Conservation (phyloP, 2,329 filamentous ascomycete genomes). For the Aspergillus thermomutatus region DNA sequence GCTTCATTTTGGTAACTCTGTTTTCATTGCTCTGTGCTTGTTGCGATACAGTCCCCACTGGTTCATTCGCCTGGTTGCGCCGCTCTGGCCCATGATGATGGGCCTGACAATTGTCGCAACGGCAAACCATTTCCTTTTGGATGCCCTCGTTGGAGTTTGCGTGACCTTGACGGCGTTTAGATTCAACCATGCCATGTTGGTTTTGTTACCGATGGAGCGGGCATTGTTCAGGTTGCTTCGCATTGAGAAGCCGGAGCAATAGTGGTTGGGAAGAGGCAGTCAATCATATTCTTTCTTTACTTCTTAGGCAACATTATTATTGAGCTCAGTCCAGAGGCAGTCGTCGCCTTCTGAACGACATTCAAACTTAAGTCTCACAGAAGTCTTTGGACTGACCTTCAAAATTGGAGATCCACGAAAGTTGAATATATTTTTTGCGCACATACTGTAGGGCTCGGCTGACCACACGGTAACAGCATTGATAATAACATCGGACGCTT, state of each 20-base stretch:
- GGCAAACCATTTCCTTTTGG: constrained; percentile 66
- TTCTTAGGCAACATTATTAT: background rate
- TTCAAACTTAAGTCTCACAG: background rate
- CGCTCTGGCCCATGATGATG: constrained; percentile 46
- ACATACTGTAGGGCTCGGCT: background rate
- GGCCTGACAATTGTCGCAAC: constrained; percentile 61
- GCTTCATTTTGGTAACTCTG: constrained; percentile 44
- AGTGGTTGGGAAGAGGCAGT: background rate
- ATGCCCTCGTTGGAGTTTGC: constrained; percentile 60
- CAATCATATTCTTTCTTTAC: background rate
- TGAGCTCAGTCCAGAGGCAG: background rate
- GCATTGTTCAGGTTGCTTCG: constrained; percentile 15
- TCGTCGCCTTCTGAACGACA: too few relatives aligned
- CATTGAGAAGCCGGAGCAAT: constrained; percentile 21
- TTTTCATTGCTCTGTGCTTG: constrained; percentile 27
- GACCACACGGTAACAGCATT: too few relatives aligned
- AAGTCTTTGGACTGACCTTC: background rate
- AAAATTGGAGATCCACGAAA: background rate
- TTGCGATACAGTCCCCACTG: constrained; percentile 42
- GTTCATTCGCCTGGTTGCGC: constrained; percentile 34
- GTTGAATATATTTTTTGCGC: background rate
- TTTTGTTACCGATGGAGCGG: constrained; percentile 21
- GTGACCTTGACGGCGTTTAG: constrained; percentile 21
- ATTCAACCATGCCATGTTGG: constrained; percentile 21
- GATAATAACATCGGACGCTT: background rate